Evolutionary conservation across 1,284 basidiomycete species (phyloP).

Genomic region (Schizophyllum amplum): DNA sequence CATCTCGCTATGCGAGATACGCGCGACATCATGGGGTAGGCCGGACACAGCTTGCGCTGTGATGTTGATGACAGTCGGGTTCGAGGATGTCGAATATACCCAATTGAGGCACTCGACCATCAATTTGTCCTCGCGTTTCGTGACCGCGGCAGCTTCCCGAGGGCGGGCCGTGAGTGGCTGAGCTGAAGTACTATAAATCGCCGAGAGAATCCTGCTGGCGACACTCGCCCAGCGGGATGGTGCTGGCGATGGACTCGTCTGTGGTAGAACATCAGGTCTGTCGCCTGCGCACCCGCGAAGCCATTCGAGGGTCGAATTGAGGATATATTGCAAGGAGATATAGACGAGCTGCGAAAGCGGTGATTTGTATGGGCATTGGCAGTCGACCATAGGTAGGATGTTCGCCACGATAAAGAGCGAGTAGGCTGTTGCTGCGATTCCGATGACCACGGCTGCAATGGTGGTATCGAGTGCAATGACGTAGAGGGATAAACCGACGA

Average conservation of each 20-base stretch:
- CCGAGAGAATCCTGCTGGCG: too few relatives aligned
- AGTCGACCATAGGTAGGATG: constrained; percentile 24
- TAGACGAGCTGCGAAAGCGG: constrained; percentile 21
- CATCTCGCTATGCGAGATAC: background rate
- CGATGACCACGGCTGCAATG: constrained; percentile 24
- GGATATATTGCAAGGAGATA: background rate
- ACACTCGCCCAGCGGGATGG: background rate
- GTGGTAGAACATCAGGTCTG: too few relatives aligned
- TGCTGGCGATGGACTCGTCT: background rate
- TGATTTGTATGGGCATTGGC: constrained; percentile 29
- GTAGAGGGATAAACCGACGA: constrained; percentile 30
- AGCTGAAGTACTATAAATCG: too few relatives aligned
- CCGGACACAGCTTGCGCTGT: background rate
- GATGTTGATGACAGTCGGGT: background rate
- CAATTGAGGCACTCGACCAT: background rate
- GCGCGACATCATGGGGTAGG: background rate
- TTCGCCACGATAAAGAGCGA: constrained; percentile 24
- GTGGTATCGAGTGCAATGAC: constrained; percentile 23
- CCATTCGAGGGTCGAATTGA: background rate
- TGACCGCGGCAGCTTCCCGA: background rate
- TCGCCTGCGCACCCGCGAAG: background rate
- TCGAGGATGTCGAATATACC: background rate
- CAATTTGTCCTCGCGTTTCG: background rate
- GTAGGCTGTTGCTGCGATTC: constrained; percentile 20
- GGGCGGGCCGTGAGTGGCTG: background rate